phyloP scores from a whole-genome alignment of 2,329 filamentous ascomycete genomes.

The Biscogniauxia sp. region DNA sequence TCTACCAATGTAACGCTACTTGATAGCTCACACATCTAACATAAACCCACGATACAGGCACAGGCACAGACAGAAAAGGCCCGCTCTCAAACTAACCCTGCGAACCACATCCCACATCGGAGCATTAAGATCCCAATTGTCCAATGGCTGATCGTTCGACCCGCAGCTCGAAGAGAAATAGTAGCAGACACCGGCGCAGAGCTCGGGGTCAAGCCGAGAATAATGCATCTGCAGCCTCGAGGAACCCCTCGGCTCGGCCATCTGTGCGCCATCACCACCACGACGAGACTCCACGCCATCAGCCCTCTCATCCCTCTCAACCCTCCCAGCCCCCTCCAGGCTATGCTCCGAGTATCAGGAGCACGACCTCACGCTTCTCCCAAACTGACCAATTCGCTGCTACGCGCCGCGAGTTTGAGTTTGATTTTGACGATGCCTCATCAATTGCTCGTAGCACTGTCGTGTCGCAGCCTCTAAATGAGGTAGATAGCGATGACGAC shows the following conservation, averaged over 20 bases:
- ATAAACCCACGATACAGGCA: too few relatives aligned
- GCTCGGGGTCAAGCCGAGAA: too few relatives aligned
- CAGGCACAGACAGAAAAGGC: too few relatives aligned
- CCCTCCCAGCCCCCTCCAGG: not conserved
- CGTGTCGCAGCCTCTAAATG: constrained; percentile 12
- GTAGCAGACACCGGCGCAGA: too few relatives aligned
- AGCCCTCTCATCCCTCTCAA: not conserved
- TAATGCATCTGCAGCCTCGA: not conserved
- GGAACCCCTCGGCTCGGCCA: constrained; percentile 5
- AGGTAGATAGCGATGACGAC: constrained; percentile 15
- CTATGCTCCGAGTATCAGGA: constrained; percentile 25
- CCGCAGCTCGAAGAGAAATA: too few relatives aligned
- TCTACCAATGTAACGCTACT: too few relatives aligned
- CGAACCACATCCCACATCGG: too few relatives aligned
- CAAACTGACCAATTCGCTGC: constrained; percentile 48
- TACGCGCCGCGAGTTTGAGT: constrained; percentile 45
- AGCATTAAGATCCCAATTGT: too few relatives aligned
- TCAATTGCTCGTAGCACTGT: constrained; percentile 37
- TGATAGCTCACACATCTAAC: too few relatives aligned
- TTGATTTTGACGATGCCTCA: constrained; percentile 47
- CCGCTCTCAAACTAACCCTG: too few relatives aligned
- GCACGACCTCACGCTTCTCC: constrained; percentile 44
- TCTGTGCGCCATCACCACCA: constrained; percentile 7
- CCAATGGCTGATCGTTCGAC: too few relatives aligned
- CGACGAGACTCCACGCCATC: constrained; percentile 2